Evolutionary conservation across 176 grass and related monocot species (phyloP).

Genomic region (Oryza australiensis): DNA sequence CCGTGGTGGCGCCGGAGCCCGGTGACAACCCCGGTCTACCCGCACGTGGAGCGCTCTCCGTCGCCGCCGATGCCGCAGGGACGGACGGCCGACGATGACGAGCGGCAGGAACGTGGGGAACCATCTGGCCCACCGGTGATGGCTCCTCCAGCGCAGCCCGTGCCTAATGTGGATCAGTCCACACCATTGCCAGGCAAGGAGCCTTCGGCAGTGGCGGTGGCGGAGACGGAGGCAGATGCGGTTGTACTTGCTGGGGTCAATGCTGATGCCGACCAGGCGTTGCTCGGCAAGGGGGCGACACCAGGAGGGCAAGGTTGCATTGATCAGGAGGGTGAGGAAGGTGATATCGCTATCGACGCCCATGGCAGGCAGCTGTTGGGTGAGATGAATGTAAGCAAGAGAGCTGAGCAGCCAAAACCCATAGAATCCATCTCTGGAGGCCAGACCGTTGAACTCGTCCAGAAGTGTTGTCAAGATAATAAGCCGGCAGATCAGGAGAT

Average conservation of each 20-base stretch:
- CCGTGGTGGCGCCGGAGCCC: background rate
- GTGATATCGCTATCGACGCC: background rate
- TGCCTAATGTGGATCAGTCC: background rate
- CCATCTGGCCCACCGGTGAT: background rate
- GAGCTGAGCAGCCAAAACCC: background rate
- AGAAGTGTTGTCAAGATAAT: background rate
- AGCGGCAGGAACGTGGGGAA: background rate
- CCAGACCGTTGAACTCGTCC: background rate
- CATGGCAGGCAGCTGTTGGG: background rate
- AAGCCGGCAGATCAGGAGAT: background rate
- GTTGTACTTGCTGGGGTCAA: background rate
- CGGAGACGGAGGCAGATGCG: background rate
- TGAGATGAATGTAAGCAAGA: background rate
- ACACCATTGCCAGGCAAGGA: background rate
- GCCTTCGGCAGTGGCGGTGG: background rate
- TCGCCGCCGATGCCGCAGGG: background rate
- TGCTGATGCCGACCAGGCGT: background rate
- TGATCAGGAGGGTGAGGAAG: background rate
- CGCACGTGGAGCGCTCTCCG: constrained; percentile 23
- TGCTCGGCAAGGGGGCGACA: background rate
- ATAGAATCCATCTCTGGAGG: background rate
- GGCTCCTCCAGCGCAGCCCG: background rate
- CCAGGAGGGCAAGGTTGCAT: background rate
- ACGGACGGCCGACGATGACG: background rate
- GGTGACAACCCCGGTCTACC: constrained; percentile 21